Percentiles rank a stretch among this genome's conserved stretches.
phyloP scores from a whole-genome alignment of 2,329 filamentous ascomycete species.

The Epichloe gansuensis region DNA sequence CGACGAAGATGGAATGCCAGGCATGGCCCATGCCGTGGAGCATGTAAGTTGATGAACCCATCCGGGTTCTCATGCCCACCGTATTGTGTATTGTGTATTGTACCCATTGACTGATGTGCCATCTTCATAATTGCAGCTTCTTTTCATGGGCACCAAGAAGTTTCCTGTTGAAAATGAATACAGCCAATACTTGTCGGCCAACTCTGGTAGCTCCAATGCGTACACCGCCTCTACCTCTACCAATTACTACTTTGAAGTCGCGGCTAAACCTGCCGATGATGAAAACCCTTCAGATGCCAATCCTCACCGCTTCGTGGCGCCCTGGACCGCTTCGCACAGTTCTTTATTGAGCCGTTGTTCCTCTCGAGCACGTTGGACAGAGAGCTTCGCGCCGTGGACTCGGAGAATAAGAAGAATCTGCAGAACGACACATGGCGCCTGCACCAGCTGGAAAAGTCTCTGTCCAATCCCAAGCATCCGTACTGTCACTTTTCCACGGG shows the following conservation, averaged over 20 bases:
- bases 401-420: slow-evolving; percentile 95
- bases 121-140: slow-evolving; percentile 34
- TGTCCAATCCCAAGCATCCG: slow-evolving; percentile 80
- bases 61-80: slow-evolving; percentile 4
- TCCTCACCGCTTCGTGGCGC: slow-evolving; percentile 59
- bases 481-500: slow-evolving; percentile 89
- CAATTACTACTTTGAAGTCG: slow-evolving; percentile 96
- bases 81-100: neutral
- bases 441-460: slow-evolving; percentile 74
- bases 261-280: slow-evolving; percentile 59
- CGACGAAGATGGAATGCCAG: slow-evolving; percentile 80
- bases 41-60: slow-evolving; percentile 42
- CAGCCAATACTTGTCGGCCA: slow-evolving; percentile 78
- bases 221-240: slow-evolving; percentile 90
- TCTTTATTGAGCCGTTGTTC: slow-evolving; percentile 84
- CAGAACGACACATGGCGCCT: slow-evolving; percentile 83
- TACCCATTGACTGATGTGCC: slow-evolving; percentile 7
- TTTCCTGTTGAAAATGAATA: slow-evolving; percentile 95
- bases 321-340: slow-evolving; percentile 84
- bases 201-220: slow-evolving; percentile 88
- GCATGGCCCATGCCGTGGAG: slow-evolving; percentile 92
- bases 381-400: slow-evolving; percentile 81
- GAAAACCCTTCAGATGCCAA: slow-evolving; percentile 42
- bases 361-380: slow-evolving; percentile 73
- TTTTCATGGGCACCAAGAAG: slow-evolving; percentile 99